These are phyloP conservation scores for Scenedesmus sp. DNA, from an alignment of 163 green algal species.

Conservation along the genomic window DNA sequence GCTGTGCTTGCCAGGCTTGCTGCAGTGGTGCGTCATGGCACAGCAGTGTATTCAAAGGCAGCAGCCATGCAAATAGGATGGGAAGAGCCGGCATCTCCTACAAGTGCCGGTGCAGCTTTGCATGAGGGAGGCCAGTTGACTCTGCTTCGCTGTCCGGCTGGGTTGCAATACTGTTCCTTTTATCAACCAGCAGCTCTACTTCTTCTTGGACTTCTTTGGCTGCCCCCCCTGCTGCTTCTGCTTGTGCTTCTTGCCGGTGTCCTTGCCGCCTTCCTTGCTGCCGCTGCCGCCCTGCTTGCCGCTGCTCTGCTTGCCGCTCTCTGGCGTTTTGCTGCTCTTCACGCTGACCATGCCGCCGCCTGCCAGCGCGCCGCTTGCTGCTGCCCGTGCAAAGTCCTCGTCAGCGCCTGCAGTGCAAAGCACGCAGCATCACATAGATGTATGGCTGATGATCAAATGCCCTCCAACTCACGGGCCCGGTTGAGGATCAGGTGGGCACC, in stretches of 20 bases:
- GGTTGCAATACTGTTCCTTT: too few species aligned
- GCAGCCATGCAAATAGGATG: too few species aligned
- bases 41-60: too few species aligned
- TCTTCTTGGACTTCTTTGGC: conserved; percentile 51
- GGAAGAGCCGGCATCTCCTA: too few species aligned
- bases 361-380: conserved; percentile 56
- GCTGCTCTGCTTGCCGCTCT: conserved; percentile 37
- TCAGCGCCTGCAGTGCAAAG: conserved; percentile 58
- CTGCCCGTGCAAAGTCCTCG: conserved; percentile 72
- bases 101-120: too few species aligned
- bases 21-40: too few species aligned
- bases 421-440: background rate
- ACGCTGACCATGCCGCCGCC: conserved; percentile 72
- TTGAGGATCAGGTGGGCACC: too few species aligned
- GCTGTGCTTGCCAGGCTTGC: too few species aligned
- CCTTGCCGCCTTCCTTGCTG: conserved; percentile 62
- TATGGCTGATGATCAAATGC: too few species aligned
- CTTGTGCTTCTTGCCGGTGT: conserved; percentile 56
- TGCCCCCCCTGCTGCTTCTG: conserved; percentile 41
- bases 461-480: too few species aligned
- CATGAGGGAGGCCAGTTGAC: too few species aligned
- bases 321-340: conserved; percentile 52
- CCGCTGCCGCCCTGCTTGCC: background rate
- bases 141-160: too few species aligned
- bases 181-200: background rate